phyloP scores from a whole-genome alignment of 345 rosid species.

The Isatis tinctoria region DNA sequence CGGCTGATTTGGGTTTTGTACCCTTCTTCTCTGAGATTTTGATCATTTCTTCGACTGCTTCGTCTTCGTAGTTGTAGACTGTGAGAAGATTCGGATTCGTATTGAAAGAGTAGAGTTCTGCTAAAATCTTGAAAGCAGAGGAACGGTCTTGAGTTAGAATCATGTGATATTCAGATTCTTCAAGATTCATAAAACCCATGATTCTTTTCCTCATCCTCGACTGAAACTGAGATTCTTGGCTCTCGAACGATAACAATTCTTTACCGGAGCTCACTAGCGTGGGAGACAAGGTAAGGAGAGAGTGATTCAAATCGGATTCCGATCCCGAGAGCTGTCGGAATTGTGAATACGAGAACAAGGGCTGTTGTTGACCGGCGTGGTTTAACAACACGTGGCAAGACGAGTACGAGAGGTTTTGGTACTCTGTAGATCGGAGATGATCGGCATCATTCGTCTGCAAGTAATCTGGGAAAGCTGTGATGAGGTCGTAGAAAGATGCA shows the following conservation, averaged over 20 bases:
- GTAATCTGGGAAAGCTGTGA: slow-evolving; percentile 48
- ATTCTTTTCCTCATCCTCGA: slow-evolving; percentile 46
- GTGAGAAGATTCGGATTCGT: slow-evolving; percentile 54
- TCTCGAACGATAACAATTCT: slow-evolving; percentile 32
- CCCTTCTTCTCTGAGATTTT: slow-evolving; percentile 60
- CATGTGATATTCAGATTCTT: slow-evolving; percentile 64
- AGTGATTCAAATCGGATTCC: background rate
- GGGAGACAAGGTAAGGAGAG: slow-evolving; percentile 45
- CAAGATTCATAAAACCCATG: slow-evolving; percentile 65
- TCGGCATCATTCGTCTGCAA: slow-evolving; percentile 52
- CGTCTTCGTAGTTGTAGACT: slow-evolving; percentile 70
- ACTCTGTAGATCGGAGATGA: slow-evolving; percentile 54
- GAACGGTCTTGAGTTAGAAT: slow-evolving; percentile 65
- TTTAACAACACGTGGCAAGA: slow-evolving; percentile 55
- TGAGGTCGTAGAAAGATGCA: slow-evolving; percentile 50
- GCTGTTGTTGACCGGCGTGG: slow-evolving; percentile 47
- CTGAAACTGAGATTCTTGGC: slow-evolving; percentile 49
- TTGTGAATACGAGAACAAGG: slow-evolving; percentile 77
- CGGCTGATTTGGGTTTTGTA: slow-evolving; percentile 47
- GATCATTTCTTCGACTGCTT: slow-evolving; percentile 56
- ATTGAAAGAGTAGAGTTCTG: slow-evolving; percentile 66
- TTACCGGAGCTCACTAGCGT: slow-evolving; percentile 43
- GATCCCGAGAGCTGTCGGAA: slow-evolving; percentile 22
- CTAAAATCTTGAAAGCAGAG: slow-evolving; percentile 71
- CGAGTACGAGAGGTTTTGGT: slow-evolving; percentile 48